Evolutionary conservation across 1,284 basidiomycete species (phyloP), one percentile per base, ranked within the genome.

Genomic region (Fomitopsis palustris): DNA sequence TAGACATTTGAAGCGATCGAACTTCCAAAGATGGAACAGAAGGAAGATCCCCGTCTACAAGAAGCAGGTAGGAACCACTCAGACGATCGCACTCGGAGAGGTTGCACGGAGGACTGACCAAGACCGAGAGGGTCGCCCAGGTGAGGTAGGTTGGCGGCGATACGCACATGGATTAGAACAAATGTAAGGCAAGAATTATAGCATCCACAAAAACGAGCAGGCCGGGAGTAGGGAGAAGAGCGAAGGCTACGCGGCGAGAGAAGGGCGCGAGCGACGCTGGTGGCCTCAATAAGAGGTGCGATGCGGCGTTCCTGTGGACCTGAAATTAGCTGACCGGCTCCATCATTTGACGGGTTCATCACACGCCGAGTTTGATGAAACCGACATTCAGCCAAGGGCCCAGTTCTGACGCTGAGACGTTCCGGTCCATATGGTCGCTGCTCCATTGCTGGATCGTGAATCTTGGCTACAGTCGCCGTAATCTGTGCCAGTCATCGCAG

Each of bases 11-110:
- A 92, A 92, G 54, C 81, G 78, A 69, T 92, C 89, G 69, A 88
- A 92, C 4, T 84, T 86, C 86, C 87, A 92, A 42, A 92, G 72
- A 68, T 92, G 89, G 65, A 82, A 87, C 2, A 90, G 25, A 5
- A 90, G 76, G 69, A 92, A 90, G 4, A 66, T 62, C 4, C 80
- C 81, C 4, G 90, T 74, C 88, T 91, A 60, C 4, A 58, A 33
- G 25, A 29, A 25, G 9, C 19, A 33, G 37, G 12, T 14, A 47
- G 10, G n/a, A 42, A 23, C 25, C 8, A 25, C 23, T 45, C 8
- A 27, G 14, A 42, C 25, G 29, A 4, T 38, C 25, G 29, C 27
- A n/a, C 43, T 16, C 21, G n/a, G 56, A 21, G 14, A 53, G 5
- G 39, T 2, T 6, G 25, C 17, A 16, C 19, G 42, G 23, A 17